These are phyloP conservation scores for Inga oerstediana DNA, from an alignment of 306 rosid genomes.

Conservation along the genomic window DNA sequence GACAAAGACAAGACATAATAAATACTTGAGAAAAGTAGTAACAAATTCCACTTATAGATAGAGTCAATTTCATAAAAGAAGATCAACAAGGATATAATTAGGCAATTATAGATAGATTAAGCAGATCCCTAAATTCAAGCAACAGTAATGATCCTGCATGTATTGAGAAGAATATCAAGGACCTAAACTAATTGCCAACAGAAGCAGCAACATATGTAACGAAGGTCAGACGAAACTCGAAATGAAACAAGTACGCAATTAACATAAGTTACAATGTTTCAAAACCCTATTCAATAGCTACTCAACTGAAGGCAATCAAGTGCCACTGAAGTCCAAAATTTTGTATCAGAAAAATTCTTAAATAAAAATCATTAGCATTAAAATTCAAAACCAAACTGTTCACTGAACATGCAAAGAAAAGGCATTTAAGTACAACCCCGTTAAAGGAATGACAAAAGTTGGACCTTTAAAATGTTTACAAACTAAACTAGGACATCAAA, in stretches of 20 bases:
- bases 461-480: background rate
- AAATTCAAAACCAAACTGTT: background rate
- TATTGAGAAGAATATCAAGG: background rate
- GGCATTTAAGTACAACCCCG: background rate
- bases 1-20: background rate
- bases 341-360: background rate
- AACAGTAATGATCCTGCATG: background rate
- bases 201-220: background rate
- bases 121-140: background rate
- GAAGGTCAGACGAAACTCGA: background rate
- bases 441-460: background rate
- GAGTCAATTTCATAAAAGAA: background rate
- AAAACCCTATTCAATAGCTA: background rate
- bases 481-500: constrained; percentile 3
- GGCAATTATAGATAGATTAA: background rate
- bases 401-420: background rate
- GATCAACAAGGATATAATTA: background rate
- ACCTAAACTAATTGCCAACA: background rate
- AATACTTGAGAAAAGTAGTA: background rate
- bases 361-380: background rate
- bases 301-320: background rate
- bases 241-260: background rate
- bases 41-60: background rate
- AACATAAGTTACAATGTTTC: background rate
- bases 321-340: background rate